phyloP scores from a whole-genome alignment of 148 eudicot species.

The Cornus florida region DNA sequence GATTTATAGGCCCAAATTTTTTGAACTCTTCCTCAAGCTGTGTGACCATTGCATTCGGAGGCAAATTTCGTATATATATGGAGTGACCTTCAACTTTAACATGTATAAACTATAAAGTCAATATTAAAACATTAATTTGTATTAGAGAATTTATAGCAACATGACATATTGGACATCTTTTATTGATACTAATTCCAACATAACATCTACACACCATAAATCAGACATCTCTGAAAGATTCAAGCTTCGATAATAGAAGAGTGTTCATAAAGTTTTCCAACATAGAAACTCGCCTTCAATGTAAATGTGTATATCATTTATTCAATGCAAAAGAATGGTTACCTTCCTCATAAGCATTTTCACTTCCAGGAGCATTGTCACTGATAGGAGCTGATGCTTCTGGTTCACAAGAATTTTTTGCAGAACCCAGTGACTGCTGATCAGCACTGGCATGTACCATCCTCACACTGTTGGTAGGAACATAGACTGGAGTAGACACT shows the following conservation, averaged over 20 bases:
- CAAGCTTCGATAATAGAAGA: background rate
- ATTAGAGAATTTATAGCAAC: background rate
- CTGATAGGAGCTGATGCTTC: conserved; percentile 32
- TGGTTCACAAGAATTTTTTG: conserved; percentile 30
- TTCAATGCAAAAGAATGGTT: background rate
- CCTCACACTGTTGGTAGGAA: conserved; percentile 32
- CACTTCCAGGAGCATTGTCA: conserved; percentile 38
- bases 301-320: background rate
- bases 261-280: background rate
- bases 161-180: background rate
- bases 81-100: conserved; percentile 58
- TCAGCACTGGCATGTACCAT: conserved; percentile 40
- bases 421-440: conserved; percentile 34
- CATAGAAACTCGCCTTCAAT: background rate
- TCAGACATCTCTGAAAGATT: background rate
- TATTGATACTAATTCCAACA: background rate
- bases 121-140: background rate
- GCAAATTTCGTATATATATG: conserved; percentile 64
- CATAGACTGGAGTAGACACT: conserved; percentile 35
- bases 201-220: background rate
- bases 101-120: background rate
- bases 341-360: conserved; percentile 41
- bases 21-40: conserved; percentile 66
- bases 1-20: conserved; percentile 68
- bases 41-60: conserved; percentile 45